Conservation (phyloP, 768 basidiomycete genomes). For the Mycena chlorophos region DNA sequence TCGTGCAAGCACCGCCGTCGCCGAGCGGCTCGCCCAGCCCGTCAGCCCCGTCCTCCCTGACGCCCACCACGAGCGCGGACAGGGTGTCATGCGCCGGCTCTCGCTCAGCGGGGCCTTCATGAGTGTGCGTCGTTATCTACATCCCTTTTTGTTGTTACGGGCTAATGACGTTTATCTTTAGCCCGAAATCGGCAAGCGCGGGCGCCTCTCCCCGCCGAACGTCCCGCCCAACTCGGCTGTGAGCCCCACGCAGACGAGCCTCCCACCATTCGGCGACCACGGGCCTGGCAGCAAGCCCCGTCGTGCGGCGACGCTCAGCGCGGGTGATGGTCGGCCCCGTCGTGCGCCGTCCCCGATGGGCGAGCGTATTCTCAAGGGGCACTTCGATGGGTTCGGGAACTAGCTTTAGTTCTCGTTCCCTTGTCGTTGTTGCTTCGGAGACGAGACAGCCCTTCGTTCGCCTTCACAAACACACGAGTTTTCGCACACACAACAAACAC, state of each 20-base stretch:
- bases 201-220: constrained; percentile 39
- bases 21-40: constrained; percentile 53
- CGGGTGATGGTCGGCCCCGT: constrained; percentile 46
- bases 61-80: constrained; percentile 61
- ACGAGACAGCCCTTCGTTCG: too few relatives aligned
- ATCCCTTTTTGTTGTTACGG: constrained; percentile 1
- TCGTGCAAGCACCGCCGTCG: constrained; percentile 58
- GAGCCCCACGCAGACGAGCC: constrained; percentile 35
- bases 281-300: constrained; percentile 39
- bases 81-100: constrained; percentile 71
- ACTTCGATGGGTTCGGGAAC: constrained; percentile 91
- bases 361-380: constrained; percentile 86
- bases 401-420: not conserved
- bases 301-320: constrained; percentile 63
- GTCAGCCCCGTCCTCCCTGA: constrained; percentile 46
- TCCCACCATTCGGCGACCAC: constrained; percentile 23
- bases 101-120: constrained; percentile 62
- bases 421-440: too few relatives aligned
- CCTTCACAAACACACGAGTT: too few relatives aligned
- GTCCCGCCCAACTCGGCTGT: constrained; percentile 56
- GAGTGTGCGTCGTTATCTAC: constrained; percentile 46
- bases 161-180: constrained; percentile 14
- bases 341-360: constrained; percentile 87
- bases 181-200: constrained; percentile 29
- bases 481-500: too few relatives aligned